Evolutionary conservation across 768 basidiomycete genomes (phyloP).

Genomic region (Imleria badia): DNA sequence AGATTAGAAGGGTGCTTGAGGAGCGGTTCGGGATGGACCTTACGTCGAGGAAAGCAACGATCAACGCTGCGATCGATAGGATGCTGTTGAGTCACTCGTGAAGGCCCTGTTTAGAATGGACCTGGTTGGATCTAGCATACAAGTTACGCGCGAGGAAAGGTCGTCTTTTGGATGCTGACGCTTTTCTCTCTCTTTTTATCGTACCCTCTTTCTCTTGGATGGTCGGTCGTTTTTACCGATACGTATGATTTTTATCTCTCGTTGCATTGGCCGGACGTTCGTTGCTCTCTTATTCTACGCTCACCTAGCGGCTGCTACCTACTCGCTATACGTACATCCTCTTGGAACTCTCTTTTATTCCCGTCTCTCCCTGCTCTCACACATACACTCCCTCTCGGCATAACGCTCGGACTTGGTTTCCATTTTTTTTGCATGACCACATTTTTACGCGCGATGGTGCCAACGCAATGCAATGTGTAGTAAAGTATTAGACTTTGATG

Average conservation of each 20-base stretch:
- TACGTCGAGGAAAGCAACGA: constrained; percentile 62
- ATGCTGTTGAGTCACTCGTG: constrained; percentile 53
- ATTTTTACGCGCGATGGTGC: constrained; percentile 1
- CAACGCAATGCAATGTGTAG: constrained; percentile 8
- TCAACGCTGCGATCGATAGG: constrained; percentile 79
- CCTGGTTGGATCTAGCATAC: constrained; percentile 21
- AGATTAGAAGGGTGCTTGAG: constrained; percentile 82
- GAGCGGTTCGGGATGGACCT: constrained; percentile 79
- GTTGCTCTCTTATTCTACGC: constrained; percentile 5
- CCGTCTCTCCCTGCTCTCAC: not conserved
- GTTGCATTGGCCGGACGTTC: constrained; percentile 14
- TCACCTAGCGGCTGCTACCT: not conserved
- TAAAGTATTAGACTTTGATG: not conserved
- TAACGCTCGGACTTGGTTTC: constrained; percentile 1
- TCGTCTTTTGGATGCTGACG: constrained; percentile 16
- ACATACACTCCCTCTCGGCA: not conserved
- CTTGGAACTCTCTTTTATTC: too few species aligned
- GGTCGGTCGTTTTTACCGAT: constrained; percentile 1
- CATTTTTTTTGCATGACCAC: not conserved
- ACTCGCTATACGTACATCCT: not conserved
- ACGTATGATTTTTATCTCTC: not conserved
- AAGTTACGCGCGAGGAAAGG: constrained; percentile 11
- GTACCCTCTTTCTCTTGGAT: constrained; percentile 5
- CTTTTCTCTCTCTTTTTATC: constrained; percentile 1
- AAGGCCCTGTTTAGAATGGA: constrained; percentile 17